These are phyloP conservation scores for Entomortierella lignicola DNA, from an alignment of 192 early-diverging fungal species.

Conservation along the genomic window DNA sequence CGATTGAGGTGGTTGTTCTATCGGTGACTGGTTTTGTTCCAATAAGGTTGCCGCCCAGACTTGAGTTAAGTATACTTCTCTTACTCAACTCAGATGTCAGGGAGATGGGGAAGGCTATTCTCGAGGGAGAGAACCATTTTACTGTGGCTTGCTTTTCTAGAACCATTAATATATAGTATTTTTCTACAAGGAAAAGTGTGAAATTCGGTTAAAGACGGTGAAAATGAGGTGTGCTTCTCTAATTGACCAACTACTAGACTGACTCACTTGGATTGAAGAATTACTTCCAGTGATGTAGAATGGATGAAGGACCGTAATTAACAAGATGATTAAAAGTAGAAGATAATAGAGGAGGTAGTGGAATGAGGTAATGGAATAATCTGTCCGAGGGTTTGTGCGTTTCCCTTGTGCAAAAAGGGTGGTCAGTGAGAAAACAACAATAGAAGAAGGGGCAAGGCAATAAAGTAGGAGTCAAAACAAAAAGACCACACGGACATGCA, in stretches of 20 bases:
- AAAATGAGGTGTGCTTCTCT: neutral
- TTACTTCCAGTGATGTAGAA: neutral
- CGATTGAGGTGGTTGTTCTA: neutral
- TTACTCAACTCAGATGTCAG: neutral
- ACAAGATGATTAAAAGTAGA: neutral
- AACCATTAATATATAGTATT: neutral
- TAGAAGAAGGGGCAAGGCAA: neutral
- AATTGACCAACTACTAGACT: neutral
- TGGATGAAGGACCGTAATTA: neutral
- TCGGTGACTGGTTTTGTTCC: neutral
- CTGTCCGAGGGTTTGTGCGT: neutral
- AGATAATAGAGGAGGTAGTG: too few relatives aligned
- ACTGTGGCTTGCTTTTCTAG: constrained; percentile 5
- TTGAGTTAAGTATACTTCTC: neutral
- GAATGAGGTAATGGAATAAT: neutral
- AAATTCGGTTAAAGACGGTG: neutral
- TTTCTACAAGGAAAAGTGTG: neutral
- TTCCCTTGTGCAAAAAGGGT: neutral
- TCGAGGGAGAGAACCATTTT: constrained; percentile 23
- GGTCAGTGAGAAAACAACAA: neutral
- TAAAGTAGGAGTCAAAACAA: neutral
- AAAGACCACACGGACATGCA: neutral
- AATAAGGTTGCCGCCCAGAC: neutral
- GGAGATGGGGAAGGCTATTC: neutral
- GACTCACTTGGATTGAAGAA: too few relatives aligned